A percentile compares a stretch with the other conserved stretches of the same genome.
Evolutionary conservation across 176 grass and related monocot genomes (phyloP).

Genomic region (Microstegium vimineum): DNA sequence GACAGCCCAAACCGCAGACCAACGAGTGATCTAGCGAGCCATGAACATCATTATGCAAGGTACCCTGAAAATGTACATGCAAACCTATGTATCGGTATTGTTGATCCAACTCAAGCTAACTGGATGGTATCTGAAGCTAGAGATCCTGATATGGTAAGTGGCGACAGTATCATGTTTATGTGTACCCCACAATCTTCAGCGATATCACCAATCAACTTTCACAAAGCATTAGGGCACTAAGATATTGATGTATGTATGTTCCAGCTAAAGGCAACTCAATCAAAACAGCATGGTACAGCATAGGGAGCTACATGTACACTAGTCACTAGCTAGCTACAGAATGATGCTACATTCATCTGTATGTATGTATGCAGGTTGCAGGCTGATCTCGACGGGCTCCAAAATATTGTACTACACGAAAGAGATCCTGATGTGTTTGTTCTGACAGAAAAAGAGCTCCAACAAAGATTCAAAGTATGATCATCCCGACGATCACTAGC

Average conservation of each 20-base stretch:
- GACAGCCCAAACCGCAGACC: neutral
- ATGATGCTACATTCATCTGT: conserved; percentile 18
- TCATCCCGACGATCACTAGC: conserved; percentile 32
- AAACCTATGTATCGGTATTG: neutral
- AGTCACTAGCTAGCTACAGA: conserved; percentile 26
- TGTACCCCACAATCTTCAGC: neutral
- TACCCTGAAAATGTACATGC: neutral
- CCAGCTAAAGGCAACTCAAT: neutral
- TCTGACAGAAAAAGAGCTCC: conserved; percentile 9
- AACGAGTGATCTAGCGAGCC: neutral
- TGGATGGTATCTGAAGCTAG: neutral
- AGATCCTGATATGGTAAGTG: conserved; percentile 21
- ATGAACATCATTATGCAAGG: neutral
- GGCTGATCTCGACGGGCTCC: conserved; percentile 1
- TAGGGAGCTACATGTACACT: neutral
- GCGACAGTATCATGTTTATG: conserved; percentile 15
- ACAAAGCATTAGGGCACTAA: neutral
- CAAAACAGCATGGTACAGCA: neutral
- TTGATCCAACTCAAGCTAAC: neutral
- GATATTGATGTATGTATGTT: neutral
- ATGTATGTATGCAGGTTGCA: neutral
- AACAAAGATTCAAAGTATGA: conserved; percentile 22
- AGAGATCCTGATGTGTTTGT: conserved; percentile 29
- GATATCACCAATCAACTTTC: conserved; percentile 6
- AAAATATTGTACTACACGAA: neutral